Evolutionary conservation across 2,329 filamentous ascomycete species (phyloP).

Genomic region (Gyromitra esculenta): DNA sequence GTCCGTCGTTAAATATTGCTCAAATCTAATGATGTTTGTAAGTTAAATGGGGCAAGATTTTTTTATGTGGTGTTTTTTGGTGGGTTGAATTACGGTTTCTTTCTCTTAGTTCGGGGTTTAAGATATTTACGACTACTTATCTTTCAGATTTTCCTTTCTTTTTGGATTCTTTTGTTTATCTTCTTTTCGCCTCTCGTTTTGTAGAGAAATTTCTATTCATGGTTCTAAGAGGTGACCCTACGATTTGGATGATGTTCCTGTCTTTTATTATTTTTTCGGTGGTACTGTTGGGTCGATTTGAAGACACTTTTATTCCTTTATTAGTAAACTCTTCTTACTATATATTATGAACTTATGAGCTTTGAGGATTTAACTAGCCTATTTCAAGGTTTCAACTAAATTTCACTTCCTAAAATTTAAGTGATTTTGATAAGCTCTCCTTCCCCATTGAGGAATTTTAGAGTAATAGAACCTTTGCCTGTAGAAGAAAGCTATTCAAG

Average conservation of each 20-base stretch:
- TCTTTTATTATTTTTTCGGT: neutral
- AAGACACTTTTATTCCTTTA: slow-evolving; percentile 9
- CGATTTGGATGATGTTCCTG: slow-evolving; percentile 8
- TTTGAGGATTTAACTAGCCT: neutral
- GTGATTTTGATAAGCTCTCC: neutral
- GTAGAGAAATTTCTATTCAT: slow-evolving; percentile 3
- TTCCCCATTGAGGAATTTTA: too few relatives aligned
- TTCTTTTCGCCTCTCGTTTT: neutral
- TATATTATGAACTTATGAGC: neutral
- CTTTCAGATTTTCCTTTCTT: slow-evolving; percentile 21
- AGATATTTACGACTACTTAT: slow-evolving; percentile 17
- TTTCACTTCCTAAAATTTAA: neutral
- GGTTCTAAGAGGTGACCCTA: slow-evolving; percentile 5
- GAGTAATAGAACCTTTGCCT: too few relatives aligned
- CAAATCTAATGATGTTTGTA: slow-evolving; percentile 42
- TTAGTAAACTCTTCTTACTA: slow-evolving; percentile 1
- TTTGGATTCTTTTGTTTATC: slow-evolving; percentile 8
- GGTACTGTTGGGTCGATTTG: neutral
- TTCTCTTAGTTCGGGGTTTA: slow-evolving; percentile 30
- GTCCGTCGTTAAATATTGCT: slow-evolving; percentile 27
- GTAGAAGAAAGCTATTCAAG: too few relatives aligned
- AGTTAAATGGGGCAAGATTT: slow-evolving; percentile 32
- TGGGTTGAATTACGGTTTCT: slow-evolving; percentile 17
- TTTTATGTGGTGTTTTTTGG: slow-evolving; percentile 39
- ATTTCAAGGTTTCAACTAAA: neutral